A percentile compares a stretch with the other conserved stretches of the same genome.
Evolutionary conservation across 148 eudicot genomes (phyloP).

Genomic region (Chenopodium berlandieri): DNA sequence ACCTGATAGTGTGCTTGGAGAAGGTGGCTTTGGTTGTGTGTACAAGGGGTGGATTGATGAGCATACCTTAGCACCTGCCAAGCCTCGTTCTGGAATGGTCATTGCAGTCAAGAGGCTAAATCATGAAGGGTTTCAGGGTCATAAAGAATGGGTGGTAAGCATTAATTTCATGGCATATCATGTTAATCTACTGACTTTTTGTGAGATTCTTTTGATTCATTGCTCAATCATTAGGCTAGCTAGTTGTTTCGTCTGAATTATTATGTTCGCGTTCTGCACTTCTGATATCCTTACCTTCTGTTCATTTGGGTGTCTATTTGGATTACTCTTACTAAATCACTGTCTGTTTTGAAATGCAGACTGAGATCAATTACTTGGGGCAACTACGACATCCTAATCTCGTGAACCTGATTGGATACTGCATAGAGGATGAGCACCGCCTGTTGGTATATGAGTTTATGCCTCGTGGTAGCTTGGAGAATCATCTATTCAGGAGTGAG

Average conservation of each 20-base stretch:
- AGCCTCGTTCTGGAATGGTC: slow-evolving; percentile 59
- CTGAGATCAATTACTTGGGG: slow-evolving; percentile 82
- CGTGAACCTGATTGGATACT: slow-evolving; percentile 74
- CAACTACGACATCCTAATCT: slow-evolving; percentile 78
- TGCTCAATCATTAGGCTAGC: not conserved
- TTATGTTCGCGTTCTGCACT: not conserved
- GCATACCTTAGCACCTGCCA: slow-evolving; percentile 54
- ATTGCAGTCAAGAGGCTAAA: slow-evolving; percentile 83
- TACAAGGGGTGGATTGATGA: slow-evolving; percentile 90
- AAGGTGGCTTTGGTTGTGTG: slow-evolving; percentile 88
- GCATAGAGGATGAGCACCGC: slow-evolving; percentile 82
- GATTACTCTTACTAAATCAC: not conserved
- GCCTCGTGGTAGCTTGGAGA: slow-evolving; percentile 84
- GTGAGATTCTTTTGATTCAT: not conserved
- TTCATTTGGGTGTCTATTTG: not conserved
- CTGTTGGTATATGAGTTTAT: slow-evolving; percentile 80
- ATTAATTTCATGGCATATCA: too few relatives aligned
- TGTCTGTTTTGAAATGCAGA: slow-evolving; percentile 38
- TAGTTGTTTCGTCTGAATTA: not conserved
- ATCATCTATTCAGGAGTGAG: slow-evolving; percentile 79
- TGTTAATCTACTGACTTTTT: not conserved
- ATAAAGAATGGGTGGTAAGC: slow-evolving; percentile 88
- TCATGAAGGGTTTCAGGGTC: slow-evolving; percentile 79
- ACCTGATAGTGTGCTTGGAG: slow-evolving; percentile 84
- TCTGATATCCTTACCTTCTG: not conserved